Evolutionary conservation across 73 alveolate genomes (phyloP).

Genomic region (Paramecium primaurelia): DNA sequence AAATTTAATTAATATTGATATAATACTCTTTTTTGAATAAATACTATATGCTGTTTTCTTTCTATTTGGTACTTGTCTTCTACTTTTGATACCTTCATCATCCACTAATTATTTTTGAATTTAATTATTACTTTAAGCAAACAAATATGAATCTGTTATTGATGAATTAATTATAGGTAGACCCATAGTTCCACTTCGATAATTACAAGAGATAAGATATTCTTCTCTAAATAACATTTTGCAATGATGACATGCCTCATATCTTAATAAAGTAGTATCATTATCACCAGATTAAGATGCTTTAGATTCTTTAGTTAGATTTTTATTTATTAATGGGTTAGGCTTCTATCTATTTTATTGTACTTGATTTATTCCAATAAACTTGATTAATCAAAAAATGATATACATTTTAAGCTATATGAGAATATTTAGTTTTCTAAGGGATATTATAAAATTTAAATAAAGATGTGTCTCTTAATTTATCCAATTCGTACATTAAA

Average conservation of each 20-base stretch:
- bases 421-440: slow-evolving; percentile 39
- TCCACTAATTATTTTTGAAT: background rate
- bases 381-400: background rate
- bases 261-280: background rate
- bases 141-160: slow-evolving; percentile 37
- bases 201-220: slow-evolving; percentile 43
- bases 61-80: slow-evolving; percentile 32
- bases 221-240: slow-evolving; percentile 47
- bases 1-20: background rate
- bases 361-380: background rate
- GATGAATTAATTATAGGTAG: slow-evolving; percentile 16
- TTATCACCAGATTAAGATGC: background rate
- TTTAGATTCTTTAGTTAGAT: slow-evolving; percentile 4
- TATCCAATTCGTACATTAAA: slow-evolving; percentile 33
- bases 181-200: slow-evolving; percentile 44
- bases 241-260: slow-evolving; percentile 46
- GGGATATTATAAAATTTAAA: slow-evolving; percentile 39
- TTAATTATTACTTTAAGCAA: background rate
- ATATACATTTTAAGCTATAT: slow-evolving; percentile 28
- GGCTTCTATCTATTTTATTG: slow-evolving; percentile 19
- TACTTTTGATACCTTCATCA: slow-evolving; percentile 20
- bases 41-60: slow-evolving; percentile 30
- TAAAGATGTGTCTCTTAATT: slow-evolving; percentile 15
- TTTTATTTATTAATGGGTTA: background rate
- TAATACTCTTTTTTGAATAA: background rate